Evolutionary conservation across 805 yeast genomes (phyloP).

Genomic region (Kuraishia piskuri): DNA sequence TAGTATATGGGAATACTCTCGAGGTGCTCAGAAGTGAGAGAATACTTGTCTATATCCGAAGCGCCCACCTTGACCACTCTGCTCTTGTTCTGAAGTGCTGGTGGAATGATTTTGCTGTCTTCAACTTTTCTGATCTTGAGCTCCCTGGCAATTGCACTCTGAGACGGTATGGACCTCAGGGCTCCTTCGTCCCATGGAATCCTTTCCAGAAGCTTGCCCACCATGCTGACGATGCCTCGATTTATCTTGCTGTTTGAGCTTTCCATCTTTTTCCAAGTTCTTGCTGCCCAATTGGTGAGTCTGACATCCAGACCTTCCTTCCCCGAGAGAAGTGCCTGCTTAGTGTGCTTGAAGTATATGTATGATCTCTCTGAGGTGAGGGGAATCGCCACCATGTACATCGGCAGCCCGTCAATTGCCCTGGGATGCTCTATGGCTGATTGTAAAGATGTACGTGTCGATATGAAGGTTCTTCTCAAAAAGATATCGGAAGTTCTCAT

Average conservation of each 20-base stretch:
- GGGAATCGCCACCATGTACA: constrained; percentile 66
- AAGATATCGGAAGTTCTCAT: not conserved
- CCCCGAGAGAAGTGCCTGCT: constrained; percentile 23
- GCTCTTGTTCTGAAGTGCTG: constrained; percentile 4
- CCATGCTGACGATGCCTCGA: constrained; percentile 44
- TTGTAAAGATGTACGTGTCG: not conserved
- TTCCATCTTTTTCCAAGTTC: constrained; percentile 56
- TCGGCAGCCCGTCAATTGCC: constrained; percentile 22
- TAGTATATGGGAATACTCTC: constrained; percentile 37
- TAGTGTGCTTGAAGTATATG: constrained; percentile 58
- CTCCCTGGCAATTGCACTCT: constrained; percentile 45
- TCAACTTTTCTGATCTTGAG: constrained; percentile 22
- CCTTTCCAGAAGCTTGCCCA: constrained; percentile 44
- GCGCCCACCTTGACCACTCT: not conserved
- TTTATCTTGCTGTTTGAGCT: constrained; percentile 49
- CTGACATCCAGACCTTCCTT: constrained; percentile 26
- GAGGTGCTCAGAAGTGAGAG: constrained; percentile 17
- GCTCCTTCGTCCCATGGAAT: constrained; percentile 79
- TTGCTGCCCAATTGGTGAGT: constrained; percentile 38
- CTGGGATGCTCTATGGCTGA: not conserved
- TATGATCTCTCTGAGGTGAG: constrained; percentile 53
- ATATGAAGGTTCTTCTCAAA: not conserved
- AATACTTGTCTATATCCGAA: constrained; percentile 5
- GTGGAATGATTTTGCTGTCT: constrained; percentile 1
- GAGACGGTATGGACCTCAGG: constrained; percentile 68